Evolutionary conservation across 805 yeast genomes (phyloP).

Genomic region (Wickerhamiella domercqiae): DNA sequence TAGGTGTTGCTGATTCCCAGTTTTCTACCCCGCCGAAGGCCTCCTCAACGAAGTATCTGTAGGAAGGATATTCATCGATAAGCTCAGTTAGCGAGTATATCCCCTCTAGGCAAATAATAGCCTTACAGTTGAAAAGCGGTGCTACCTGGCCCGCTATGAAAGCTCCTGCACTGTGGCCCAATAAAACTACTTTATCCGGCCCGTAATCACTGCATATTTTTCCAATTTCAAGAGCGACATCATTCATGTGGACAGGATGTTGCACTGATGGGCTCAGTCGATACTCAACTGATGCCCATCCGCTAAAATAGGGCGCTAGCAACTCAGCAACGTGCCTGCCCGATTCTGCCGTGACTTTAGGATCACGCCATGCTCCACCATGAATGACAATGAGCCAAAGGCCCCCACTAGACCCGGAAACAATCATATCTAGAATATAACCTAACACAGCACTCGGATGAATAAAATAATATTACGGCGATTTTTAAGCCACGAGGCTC

Average conservation of each 20-base stretch:
- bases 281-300: constrained; percentile 40
- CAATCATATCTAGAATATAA: too few species aligned
- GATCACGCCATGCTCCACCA: constrained; percentile 86
- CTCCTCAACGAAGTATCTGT: constrained; percentile 38
- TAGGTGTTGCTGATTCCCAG: constrained; percentile 18
- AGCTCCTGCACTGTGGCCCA: constrained; percentile 79
- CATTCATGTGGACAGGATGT: constrained; percentile 49
- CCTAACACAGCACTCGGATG: too few species aligned
- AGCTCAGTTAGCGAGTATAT: constrained; percentile 42
- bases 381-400: constrained; percentile 44
- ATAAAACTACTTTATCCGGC: constrained; percentile 24
- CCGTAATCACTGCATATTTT: constrained; percentile 15
- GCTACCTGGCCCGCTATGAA: constrained; percentile 38
- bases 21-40: constrained; percentile 34
- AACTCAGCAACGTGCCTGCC: constrained; percentile 25
- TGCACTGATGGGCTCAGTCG: constrained; percentile 44
- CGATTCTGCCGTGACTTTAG: constrained; percentile 43
- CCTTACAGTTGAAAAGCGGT: too few species aligned
- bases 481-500: constrained; percentile 80
- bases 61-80: constrained; percentile 45
- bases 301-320: constrained; percentile 19
- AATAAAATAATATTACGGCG: too few species aligned
- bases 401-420: constrained; percentile 5
- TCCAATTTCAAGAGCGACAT: constrained; percentile 34
- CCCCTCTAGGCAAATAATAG: constrained; percentile 38